These are phyloP conservation scores for Macadamia tetraphylla DNA, from an alignment of 164 flowering plant species.

Conservation along the genomic window DNA sequence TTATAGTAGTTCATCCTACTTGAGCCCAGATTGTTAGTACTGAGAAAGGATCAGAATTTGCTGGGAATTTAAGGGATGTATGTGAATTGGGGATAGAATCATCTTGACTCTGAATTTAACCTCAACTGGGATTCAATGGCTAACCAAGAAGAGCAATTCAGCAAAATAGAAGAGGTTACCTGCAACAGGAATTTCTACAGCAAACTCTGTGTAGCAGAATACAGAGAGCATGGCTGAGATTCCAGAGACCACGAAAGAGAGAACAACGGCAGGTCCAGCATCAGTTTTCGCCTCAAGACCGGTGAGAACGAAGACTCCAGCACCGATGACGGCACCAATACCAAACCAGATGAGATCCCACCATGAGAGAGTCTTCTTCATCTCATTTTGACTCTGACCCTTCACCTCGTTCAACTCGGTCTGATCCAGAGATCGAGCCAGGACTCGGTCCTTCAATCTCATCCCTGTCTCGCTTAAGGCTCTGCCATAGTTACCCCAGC, in stretches of 20 bases:
- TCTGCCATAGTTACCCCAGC: constrained; percentile 22
- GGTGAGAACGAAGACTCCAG: constrained; percentile 50
- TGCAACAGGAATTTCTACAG: constrained; percentile 51
- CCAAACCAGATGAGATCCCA: constrained; percentile 56
- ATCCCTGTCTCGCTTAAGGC: constrained; percentile 31
- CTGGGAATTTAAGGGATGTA: too few species aligned
- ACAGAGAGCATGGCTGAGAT: constrained; percentile 48
- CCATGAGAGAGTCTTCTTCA: constrained; percentile 43
- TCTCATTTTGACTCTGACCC: constrained; percentile 34
- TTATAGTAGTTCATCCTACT: too few species aligned
- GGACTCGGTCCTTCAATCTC: constrained; percentile 28
- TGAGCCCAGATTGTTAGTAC: too few species aligned
- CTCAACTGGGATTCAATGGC: too few species aligned
- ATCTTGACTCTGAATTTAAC: too few species aligned
- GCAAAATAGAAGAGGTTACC: constrained; percentile 16
- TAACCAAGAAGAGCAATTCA: too few species aligned
- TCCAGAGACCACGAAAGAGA: constrained; percentile 44
- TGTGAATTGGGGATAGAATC: too few species aligned
- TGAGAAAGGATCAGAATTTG: too few species aligned
- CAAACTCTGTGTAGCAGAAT: constrained; percentile 54
- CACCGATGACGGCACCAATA: constrained; percentile 45
- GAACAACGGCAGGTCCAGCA: constrained; percentile 47
- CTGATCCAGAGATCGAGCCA: constrained; percentile 32
- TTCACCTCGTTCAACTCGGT: constrained; percentile 32
- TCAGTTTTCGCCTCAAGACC: constrained; percentile 28